Evolutionary conservation across 495 filamentous ascomycete genomes (phyloP).

Genomic region (Jackrogersella minutella): DNA sequence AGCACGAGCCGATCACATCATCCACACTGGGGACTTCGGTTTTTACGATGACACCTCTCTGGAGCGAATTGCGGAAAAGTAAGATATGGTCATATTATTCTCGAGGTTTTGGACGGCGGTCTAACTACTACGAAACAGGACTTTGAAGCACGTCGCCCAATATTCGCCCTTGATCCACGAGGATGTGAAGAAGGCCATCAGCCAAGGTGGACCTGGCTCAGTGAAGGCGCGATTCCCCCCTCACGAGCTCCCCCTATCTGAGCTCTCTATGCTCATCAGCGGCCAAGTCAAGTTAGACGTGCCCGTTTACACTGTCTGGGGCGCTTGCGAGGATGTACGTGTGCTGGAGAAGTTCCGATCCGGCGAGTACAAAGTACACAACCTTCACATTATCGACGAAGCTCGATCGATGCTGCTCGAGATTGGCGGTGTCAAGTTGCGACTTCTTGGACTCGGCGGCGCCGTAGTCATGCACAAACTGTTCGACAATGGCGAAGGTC

Average conservation of each 20-base stretch:
- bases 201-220: conserved; percentile 62
- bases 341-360: conserved; percentile 98
- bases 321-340: conserved; percentile 97
- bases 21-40: conserved; percentile 98
- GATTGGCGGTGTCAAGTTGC: conserved; percentile 93
- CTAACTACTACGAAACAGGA: conserved; percentile 63
- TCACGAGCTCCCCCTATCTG: conserved; percentile 89
- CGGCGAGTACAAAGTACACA: conserved; percentile 96
- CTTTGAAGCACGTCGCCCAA: conserved; percentile 96
- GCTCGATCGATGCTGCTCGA: conserved; percentile 93
- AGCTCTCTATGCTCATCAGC: conserved; percentile 89
- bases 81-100: conserved; percentile 49
- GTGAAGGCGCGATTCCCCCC: conserved; percentile 84
- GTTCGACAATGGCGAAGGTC: conserved; percentile 97
- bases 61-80: conserved; percentile 99
- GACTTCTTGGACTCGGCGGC: conserved; percentile 91
- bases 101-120: conserved; percentile 26
- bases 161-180: conserved; percentile 96
- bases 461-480: conserved; percentile 99
- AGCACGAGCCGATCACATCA: conserved; percentile 92
- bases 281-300: conserved; percentile 89
- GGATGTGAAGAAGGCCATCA: conserved; percentile 83
- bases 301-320: conserved; percentile 99
- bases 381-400: conserved; percentile 98
- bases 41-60: conserved; percentile 98